Evolutionary conservation across 2,329 filamentous ascomycete species (phyloP).

Genomic region (Ophiostoma sp.): DNA sequence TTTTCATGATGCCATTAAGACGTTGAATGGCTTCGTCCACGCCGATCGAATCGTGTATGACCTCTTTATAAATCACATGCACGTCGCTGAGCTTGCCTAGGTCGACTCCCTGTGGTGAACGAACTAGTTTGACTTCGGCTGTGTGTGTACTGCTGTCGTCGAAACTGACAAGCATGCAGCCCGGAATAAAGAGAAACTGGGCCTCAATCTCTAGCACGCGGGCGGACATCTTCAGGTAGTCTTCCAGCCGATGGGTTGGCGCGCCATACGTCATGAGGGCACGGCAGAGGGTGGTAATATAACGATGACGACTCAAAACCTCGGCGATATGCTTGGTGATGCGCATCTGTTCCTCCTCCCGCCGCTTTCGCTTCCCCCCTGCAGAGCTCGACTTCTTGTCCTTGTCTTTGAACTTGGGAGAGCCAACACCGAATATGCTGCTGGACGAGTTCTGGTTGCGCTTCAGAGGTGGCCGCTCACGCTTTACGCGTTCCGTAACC

Average conservation of each 20-base stretch:
- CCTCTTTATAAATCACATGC: conserved; percentile 74
- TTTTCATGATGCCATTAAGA: conserved; percentile 51
- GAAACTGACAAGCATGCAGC: conserved; percentile 92
- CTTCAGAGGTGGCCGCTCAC: conserved; percentile 30
- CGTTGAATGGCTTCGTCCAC: conserved; percentile 63
- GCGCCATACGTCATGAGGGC: conserved; percentile 87
- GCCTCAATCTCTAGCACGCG: conserved; percentile 84
- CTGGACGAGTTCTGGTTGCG: conserved; percentile 24
- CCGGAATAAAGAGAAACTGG: conserved; percentile 84
- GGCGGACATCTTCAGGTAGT: conserved; percentile 86
- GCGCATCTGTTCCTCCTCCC: conserved; percentile 34
- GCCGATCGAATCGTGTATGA: conserved; percentile 70
- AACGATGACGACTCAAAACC: conserved; percentile 73
- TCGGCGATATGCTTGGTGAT: conserved; percentile 58
- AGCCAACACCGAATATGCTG: conserved; percentile 23
- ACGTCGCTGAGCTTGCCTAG: conserved; percentile 68
- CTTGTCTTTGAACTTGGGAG: conserved; percentile 24
- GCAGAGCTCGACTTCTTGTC: background rate
- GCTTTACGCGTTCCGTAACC: conserved; percentile 42
- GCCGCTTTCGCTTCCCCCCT: conserved; percentile 20
- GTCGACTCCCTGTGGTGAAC: conserved; percentile 63
- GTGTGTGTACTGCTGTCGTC: conserved; percentile 69
- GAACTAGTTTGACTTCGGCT: conserved; percentile 72
- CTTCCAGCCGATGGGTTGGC: conserved; percentile 83
- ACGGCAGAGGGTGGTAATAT: conserved; percentile 76